These are phyloP conservation scores for Salix arbutifolia DNA, from an alignment of 345 rosid species.

Conservation along the genomic window DNA sequence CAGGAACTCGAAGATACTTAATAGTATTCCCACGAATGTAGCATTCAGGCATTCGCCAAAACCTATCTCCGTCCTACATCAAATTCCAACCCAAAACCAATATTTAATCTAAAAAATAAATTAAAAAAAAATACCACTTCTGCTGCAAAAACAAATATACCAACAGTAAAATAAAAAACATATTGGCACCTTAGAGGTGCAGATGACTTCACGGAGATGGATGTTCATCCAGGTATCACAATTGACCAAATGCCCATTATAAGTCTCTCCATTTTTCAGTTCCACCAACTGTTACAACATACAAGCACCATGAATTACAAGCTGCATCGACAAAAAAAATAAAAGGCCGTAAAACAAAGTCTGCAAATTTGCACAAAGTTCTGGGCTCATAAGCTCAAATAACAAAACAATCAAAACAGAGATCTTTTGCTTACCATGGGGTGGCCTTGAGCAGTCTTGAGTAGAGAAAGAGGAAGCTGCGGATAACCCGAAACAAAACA, in stretches of 20 bases:
- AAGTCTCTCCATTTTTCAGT: constrained; percentile 95
- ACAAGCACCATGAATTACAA: constrained; percentile 24
- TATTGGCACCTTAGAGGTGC: constrained; percentile 76
- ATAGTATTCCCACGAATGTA: constrained; percentile 98
- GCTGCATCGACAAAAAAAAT: background rate
- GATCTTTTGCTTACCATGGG: constrained; percentile 51
- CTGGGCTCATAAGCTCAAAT: background rate
- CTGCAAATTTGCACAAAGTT: background rate
- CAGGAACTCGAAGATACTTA: constrained; percentile 97
- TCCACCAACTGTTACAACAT: constrained; percentile 69
- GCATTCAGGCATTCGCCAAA: constrained; percentile 99
- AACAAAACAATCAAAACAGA: background rate
- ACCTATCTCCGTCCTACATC: constrained; percentile 90
- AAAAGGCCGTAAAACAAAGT: background rate
- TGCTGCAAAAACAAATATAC: background rate
- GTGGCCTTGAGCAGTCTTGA: constrained; percentile 82
- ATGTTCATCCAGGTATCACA: constrained; percentile 99
- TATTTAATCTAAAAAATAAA: background rate
- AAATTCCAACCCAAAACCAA: constrained; percentile 6
- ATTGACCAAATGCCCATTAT: constrained; percentile 93
- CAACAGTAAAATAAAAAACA: background rate
- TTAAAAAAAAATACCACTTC: background rate
- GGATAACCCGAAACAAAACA: background rate
- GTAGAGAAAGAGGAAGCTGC: constrained; percentile 79
- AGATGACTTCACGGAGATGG: constrained; percentile 97